Evolutionary conservation across 1,139 yeast genomes (phyloP).

Genomic region (Nakaseomyces nivariensis): DNA sequence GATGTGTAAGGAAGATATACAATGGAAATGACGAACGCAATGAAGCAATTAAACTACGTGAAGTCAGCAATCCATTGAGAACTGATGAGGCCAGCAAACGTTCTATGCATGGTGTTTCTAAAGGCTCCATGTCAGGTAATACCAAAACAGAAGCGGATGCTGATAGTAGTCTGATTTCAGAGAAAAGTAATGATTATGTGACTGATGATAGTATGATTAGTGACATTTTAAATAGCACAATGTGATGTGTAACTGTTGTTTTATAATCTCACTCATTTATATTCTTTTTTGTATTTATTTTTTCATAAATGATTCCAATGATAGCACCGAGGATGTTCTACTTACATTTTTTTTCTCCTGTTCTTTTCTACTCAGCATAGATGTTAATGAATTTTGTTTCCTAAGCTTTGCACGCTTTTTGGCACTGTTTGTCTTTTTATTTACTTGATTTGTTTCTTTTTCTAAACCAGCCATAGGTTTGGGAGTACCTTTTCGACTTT

Average conservation of each 20-base stretch:
- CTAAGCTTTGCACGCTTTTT: conserved; percentile 33
- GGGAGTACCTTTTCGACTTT: conserved; percentile 8
- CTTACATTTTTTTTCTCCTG: conserved; percentile 31
- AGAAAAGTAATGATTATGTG: background rate
- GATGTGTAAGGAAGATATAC: conserved; percentile 26
- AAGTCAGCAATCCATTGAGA: conserved; percentile 13
- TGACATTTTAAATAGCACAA: conserved; percentile 6
- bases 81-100: conserved; percentile 8
- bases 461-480: conserved; percentile 21
- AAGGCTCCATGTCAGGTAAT: conserved; percentile 20
- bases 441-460: conserved; percentile 8
- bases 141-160: background rate
- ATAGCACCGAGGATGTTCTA: conserved; percentile 28
- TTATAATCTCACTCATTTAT: background rate
- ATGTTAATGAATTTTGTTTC: conserved; percentile 28
- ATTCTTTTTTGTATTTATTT: conserved; percentile 5
- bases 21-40: conserved; percentile 7
- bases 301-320: conserved; percentile 43
- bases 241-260: conserved; percentile 1
- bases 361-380: conserved; percentile 37
- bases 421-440: conserved; percentile 32
- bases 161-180: background rate
- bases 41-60: conserved; percentile 8
- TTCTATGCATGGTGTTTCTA: conserved; percentile 14
- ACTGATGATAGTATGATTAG: background rate